Evolutionary conservation across 495 filamentous ascomycete species (phyloP), one percentile per base, ranked within the genome.

Genomic region (Penicillium lividum): DNA sequence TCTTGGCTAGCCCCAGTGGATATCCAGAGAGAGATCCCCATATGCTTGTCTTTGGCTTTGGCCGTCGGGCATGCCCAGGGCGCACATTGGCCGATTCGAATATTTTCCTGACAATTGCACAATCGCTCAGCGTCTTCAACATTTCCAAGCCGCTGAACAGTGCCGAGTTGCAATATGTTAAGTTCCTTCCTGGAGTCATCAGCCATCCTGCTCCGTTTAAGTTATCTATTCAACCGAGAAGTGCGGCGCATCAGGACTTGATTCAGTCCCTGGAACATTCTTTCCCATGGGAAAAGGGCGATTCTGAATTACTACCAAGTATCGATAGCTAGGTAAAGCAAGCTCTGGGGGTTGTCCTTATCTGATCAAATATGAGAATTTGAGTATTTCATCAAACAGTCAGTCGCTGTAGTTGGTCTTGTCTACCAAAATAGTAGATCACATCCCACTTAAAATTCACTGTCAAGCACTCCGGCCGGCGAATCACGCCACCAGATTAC

Each of bases 41-140:
- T 3, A 46, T 15, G 6, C 75, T 77, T 34, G 73, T 68, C 0
- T 88, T 86, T 60, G 85, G 86, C 1, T 82, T 81, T 5, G 86
- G 86, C 0, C 75, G 85, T 4, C 74, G 86, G 1, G 73, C 83
- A 16, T 89, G 86, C 61, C 78, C 81, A 0, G 86, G 85, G 0
- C 80, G 81, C 3, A 70, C 81, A 43, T 64, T 88, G 3, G 85
- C 85, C 0, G 84, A 87, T 55, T 73, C 73, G 15, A 80, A 71
- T 1, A 57, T 88, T 9, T 86, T 77, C 63, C 43, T 85, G 0
- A 75, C 64, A 18, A 62, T 82, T 5, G 74, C 83, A 2, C 75
- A 80, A 38, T 70, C 82, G 4, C 60, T 89, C 6, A 82, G 83
- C 65, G 82, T 74, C 0, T 87, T 86, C 55, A 70, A 84, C 22